phyloP scores from a whole-genome alignment of 2,329 filamentous ascomycete species.

The Fonsecaea pedrosoi region DNA sequence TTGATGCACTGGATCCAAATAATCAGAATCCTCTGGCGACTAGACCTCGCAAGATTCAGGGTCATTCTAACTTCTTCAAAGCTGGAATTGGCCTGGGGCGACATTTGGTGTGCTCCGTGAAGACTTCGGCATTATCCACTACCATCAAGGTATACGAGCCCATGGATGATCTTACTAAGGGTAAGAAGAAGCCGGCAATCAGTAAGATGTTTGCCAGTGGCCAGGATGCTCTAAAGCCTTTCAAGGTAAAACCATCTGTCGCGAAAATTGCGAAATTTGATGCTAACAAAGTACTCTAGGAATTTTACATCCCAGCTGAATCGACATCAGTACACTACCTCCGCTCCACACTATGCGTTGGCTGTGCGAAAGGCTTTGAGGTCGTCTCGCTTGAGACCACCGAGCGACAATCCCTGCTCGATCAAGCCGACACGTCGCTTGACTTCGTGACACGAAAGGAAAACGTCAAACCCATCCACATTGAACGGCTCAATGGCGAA shows the following conservation, averaged over 20 bases:
- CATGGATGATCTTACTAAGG: conserved; percentile 90
- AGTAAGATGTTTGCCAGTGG: conserved; percentile 93
- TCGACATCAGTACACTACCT: conserved; percentile 98
- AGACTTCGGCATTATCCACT: conserved; percentile 88
- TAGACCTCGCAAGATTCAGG: conserved; percentile 93
- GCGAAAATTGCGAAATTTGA: background rate
- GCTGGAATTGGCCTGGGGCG: conserved; percentile 92
- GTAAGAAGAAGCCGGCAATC: conserved; percentile 93
- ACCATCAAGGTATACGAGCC: conserved; percentile 99
- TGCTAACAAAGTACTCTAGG: conserved; percentile 54
- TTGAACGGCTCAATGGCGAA: conserved; percentile 94
- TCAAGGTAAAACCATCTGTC: conserved; percentile 65
- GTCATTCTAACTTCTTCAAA: conserved; percentile 98
- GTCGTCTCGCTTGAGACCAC: conserved; percentile 95
- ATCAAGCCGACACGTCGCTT: conserved; percentile 95
- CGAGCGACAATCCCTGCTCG: conserved; percentile 95
- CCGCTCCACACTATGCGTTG: conserved; percentile 94
- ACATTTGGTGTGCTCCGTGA: conserved; percentile 95
- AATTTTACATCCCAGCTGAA: conserved; percentile 98
- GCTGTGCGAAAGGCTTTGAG: conserved; percentile 93
- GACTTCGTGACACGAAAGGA: conserved; percentile 96
- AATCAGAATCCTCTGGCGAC: conserved; percentile 74
- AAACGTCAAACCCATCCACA: conserved; percentile 92
- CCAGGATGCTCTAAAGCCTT: conserved; percentile 93
- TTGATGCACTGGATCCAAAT: conserved; percentile 87